Evolutionary conservation across 352 stramenopile genomes (phyloP).

Genomic region (Phytopythium oedochilum): DNA sequence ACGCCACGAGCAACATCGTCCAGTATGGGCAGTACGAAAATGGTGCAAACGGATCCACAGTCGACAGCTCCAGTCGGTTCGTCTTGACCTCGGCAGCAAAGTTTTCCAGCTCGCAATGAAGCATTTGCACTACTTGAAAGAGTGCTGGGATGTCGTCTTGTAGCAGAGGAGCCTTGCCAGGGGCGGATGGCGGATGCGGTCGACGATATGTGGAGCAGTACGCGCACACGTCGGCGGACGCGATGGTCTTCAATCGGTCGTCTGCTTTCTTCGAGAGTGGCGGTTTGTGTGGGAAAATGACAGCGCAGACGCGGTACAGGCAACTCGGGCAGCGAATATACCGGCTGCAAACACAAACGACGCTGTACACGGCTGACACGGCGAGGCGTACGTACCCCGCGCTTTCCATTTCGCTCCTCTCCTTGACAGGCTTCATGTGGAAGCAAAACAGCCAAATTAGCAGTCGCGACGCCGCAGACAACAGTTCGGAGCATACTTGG

Average conservation of each 20-base stretch:
- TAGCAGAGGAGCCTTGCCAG: slow-evolving; percentile 28
- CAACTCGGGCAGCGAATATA: slow-evolving; percentile 72
- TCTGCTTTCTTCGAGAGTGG: slow-evolving; percentile 41
- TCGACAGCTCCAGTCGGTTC: slow-evolving; percentile 47
- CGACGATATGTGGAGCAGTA: slow-evolving; percentile 30
- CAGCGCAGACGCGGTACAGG: slow-evolving; percentile 44
- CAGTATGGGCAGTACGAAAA: slow-evolving; percentile 79
- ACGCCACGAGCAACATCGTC: slow-evolving; percentile 53
- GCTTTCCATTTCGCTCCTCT: slow-evolving; percentile 25
- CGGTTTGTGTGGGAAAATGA: slow-evolving; percentile 76
- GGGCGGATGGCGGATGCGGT: slow-evolving; percentile 4
- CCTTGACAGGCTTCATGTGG: slow-evolving; percentile 35
- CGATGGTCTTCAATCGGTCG: slow-evolving; percentile 52
- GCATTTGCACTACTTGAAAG: slow-evolving; percentile 48
- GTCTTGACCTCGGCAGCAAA: slow-evolving; percentile 69
- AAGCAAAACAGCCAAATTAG: slow-evolving; percentile 67
- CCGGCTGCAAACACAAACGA: slow-evolving; percentile 56
- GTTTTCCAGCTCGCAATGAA: slow-evolving; percentile 43
- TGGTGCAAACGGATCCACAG: slow-evolving; percentile 13
- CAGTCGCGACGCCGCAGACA: slow-evolving; percentile 42
- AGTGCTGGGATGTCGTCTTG: slow-evolving; percentile 63
- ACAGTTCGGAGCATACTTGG: slow-evolving; percentile 59
- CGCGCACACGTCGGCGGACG: slow-evolving; percentile 44
- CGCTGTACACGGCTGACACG: slow-evolving; percentile 66
- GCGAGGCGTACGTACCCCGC: slow-evolving; percentile 59